phyloP scores from a whole-genome alignment of 2,329 filamentous ascomycete genomes.

The Claviceps africana region DNA sequence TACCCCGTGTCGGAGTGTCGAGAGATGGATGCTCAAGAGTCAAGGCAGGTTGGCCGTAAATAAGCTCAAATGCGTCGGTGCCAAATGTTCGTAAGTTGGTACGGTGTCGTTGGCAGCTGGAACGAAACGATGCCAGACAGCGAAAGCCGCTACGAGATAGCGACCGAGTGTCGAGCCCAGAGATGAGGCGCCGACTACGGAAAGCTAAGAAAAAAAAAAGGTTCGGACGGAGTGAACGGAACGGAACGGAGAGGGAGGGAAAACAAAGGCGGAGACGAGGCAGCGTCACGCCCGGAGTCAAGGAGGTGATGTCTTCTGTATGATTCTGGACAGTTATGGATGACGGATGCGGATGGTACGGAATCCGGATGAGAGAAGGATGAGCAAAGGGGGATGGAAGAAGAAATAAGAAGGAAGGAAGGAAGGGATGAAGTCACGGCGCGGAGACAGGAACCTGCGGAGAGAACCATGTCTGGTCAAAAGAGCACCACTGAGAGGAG shows the following conservation, averaged over 20 bases:
- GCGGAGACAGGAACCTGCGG: background rate
- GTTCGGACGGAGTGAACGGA: background rate
- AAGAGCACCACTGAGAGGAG: background rate
- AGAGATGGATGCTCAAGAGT: background rate
- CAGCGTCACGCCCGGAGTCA: background rate
- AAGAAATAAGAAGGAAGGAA: background rate
- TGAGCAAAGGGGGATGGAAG: background rate
- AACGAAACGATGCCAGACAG: background rate
- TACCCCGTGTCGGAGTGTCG: background rate
- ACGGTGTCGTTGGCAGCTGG: background rate
- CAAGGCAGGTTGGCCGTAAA: background rate
- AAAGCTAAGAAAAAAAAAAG: background rate
- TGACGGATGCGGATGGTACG: background rate
- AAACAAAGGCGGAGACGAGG: background rate
- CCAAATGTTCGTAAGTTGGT: background rate
- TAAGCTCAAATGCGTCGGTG: background rate
- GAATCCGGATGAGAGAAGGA: background rate
- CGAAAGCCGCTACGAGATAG: background rate
- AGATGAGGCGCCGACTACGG: conserved; percentile 4
- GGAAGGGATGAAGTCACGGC: background rate
- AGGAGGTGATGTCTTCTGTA: background rate
- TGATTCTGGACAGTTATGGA: background rate
- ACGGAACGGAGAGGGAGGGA: background rate
- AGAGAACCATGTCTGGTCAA: background rate
- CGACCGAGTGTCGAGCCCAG: background rate